Conservation (phyloP, 305 asterid species). For the Fraxinus nigra region DNA sequence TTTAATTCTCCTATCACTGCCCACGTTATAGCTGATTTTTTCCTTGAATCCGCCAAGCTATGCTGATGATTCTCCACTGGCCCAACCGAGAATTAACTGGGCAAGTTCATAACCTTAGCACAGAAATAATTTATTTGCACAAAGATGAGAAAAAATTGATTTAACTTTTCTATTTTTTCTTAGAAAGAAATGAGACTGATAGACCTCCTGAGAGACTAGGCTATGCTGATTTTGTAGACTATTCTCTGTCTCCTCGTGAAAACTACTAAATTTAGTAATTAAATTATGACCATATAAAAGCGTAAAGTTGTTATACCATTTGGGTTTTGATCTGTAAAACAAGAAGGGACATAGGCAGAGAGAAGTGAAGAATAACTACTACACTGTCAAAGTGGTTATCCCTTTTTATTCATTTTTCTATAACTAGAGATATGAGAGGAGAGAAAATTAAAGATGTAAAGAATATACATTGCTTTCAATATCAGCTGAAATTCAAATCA, state of each 20-base stretch:
- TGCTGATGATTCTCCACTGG: background rate
- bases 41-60: background rate
- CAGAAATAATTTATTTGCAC: background rate
- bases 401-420: background rate
- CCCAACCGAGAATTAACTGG: background rate
- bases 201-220: background rate
- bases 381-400: background rate
- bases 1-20: background rate
- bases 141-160: background rate
- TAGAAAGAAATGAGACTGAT: background rate
- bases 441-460: slow-evolving; percentile 2
- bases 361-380: slow-evolving; percentile 3
- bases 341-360: background rate
- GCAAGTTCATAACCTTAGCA: background rate
- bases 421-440: slow-evolving; percentile 1
- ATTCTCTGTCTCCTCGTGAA: background rate
- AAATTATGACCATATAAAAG: slow-evolving; percentile 4
- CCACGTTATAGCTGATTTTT: background rate
- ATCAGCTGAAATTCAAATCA: background rate
- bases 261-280: slow-evolving; percentile 9
- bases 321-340: slow-evolving; percentile 3
- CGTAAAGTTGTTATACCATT: background rate
- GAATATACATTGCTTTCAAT: background rate
- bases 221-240: background rate
- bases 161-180: background rate